Percentiles rank a stretch among this genome's conserved stretches.
Evolutionary conservation across 2,329 filamentous ascomycete species (phyloP).

Genomic region (Pseudocercospora fuligena): DNA sequence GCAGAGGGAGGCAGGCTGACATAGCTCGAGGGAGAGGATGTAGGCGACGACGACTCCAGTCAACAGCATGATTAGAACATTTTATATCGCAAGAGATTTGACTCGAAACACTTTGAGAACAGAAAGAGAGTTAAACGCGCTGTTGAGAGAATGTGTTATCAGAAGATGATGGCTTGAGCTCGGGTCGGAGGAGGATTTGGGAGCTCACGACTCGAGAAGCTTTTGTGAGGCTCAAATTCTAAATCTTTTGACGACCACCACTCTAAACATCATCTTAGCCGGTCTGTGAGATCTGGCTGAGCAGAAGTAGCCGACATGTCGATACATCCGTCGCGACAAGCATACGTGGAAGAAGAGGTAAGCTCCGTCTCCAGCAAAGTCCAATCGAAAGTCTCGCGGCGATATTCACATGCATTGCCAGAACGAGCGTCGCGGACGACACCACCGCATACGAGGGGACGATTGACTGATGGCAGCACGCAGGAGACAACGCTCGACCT

Average conservation of each 20-base stretch:
- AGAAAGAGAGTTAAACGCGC: neutral
- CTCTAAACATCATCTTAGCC: neutral
- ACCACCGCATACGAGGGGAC: conserved; percentile 14
- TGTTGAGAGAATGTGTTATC: neutral
- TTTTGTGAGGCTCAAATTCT: conserved; percentile 6
- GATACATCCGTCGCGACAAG: conserved; percentile 81
- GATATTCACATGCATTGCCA: conserved; percentile 42
- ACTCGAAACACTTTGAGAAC: neutral
- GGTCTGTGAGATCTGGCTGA: neutral
- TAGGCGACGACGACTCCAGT: conserved; percentile 28
- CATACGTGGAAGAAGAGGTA: conserved; percentile 91
- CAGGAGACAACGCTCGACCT: conserved; percentile 66
- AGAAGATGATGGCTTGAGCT: neutral
- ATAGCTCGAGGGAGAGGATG: conserved; percentile 31
- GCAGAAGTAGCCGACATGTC: conserved; percentile 21
- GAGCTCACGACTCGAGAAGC: neutral
- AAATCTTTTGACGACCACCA: neutral
- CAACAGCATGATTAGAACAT: conserved; percentile 26
- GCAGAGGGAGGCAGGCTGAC: conserved; percentile 31
- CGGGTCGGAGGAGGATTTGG: neutral
- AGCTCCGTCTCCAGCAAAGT: conserved; percentile 38
- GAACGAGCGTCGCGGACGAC: conserved; percentile 25
- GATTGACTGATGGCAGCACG: conserved; percentile 34
- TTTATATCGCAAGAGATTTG: neutral
- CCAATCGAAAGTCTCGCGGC: conserved; percentile 15